These are phyloP conservation scores for Vaccinium corymbosum DNA, from an alignment of 148 eudicot genomes.

Conservation along the genomic window DNA sequence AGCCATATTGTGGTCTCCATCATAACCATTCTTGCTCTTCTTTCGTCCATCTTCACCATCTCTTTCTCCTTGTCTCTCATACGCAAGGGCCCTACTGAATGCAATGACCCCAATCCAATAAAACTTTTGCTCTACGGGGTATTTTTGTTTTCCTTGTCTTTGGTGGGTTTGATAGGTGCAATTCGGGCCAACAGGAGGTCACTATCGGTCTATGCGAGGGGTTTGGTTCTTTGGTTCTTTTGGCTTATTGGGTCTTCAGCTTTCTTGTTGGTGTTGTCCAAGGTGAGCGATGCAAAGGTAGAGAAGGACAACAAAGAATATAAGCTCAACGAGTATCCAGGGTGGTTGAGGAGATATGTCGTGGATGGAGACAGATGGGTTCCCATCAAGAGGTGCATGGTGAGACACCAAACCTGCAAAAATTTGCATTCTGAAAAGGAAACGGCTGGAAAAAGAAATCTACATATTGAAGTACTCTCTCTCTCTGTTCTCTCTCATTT, in stretches of 20 bases:
- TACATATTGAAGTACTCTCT: background rate
- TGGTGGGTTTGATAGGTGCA: constrained; percentile 9
- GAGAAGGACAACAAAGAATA: background rate
- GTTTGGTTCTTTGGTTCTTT: background rate
- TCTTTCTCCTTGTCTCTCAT: too few species aligned
- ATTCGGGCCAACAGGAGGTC: background rate
- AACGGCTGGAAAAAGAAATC: background rate
- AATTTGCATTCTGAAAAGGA: background rate
- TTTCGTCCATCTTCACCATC: constrained; percentile 11
- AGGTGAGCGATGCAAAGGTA: background rate
- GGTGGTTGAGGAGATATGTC: background rate
- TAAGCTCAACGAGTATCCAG: constrained; percentile 1
- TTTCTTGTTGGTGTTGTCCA: background rate
- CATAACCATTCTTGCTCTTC: background rate
- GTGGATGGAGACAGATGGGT: constrained; percentile 2
- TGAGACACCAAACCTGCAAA: background rate
- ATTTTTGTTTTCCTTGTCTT: background rate
- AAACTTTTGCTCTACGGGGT: background rate
- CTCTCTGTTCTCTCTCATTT: background rate
- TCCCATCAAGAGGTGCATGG: background rate
- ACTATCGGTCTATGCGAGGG: background rate
- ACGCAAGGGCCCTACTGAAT: background rate
- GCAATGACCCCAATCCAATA: background rate
- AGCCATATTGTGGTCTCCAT: background rate
- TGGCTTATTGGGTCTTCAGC: background rate